Evolutionary conservation across 192 early-diverging fungal genomes (phyloP).

Genomic region (Coemansia sp.): DNA sequence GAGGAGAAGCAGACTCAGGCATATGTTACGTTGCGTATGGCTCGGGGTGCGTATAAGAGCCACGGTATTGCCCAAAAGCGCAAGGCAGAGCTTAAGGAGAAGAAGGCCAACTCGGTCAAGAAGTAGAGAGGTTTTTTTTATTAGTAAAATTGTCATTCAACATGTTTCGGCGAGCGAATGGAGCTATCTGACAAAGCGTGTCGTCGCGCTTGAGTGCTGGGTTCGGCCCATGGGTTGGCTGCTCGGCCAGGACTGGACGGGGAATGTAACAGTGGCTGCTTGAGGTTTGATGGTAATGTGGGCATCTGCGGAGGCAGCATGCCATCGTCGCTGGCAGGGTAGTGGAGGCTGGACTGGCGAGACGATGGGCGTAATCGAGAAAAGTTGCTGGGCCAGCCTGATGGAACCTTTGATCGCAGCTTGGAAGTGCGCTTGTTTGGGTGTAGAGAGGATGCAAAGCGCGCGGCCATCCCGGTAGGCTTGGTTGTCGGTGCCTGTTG

Average conservation of each 20-base stretch:
- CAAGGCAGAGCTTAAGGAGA: conserved; percentile 37
- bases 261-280: conserved; percentile 25
- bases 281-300: neutral
- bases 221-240: conserved; percentile 42
- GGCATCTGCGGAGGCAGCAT: conserved; percentile 12
- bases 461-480: conserved; percentile 41
- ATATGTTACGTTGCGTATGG: conserved; percentile 53
- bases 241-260: conserved; percentile 42
- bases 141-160: conserved; percentile 3
- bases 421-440: conserved; percentile 4
- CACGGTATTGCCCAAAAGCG: conserved; percentile 49
- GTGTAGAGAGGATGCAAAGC: conserved; percentile 31
- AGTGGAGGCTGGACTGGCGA: conserved; percentile 38
- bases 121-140: conserved; percentile 34
- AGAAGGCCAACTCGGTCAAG: conserved; percentile 53
- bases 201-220: conserved; percentile 16
- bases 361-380: conserved; percentile 44
- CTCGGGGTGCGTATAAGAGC: conserved; percentile 32
- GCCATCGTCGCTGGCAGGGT: conserved; percentile 29
- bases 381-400: conserved; percentile 27
- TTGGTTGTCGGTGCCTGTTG: neutral
- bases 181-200: conserved; percentile 45
- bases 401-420: conserved; percentile 8
- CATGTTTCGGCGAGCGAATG: neutral
- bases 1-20: conserved; percentile 57